A percentile compares a stretch with the other conserved stretches of the same genome.
Conservation (phyloP, 768 basidiomycete genomes). For the Suillus occidentalis region DNA sequence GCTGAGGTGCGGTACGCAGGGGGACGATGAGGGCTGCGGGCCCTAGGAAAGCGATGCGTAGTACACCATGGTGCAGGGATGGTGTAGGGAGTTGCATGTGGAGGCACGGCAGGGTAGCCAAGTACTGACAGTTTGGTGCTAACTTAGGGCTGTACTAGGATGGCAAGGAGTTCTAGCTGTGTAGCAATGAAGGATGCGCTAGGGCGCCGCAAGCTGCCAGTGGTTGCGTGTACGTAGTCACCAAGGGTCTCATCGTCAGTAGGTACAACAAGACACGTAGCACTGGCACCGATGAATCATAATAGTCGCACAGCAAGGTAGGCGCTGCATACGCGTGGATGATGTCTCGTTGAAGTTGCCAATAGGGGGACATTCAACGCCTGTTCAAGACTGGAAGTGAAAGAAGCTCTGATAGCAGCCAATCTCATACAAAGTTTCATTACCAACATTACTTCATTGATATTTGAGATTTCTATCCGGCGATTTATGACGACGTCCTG, state of each 20-base stretch:
- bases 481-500: conserved; percentile 66
- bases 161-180: neutral
- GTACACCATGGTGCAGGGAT: neutral
- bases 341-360: conserved; percentile 74
- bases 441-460: conserved; percentile 76
- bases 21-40: neutral
- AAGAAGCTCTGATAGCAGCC: conserved; percentile 41
- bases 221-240: conserved; percentile 21
- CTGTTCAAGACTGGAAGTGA: conserved; percentile 37
- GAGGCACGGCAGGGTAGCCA: neutral
- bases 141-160: neutral
- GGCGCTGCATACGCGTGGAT: conserved; percentile 69
- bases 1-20: neutral
- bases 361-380: conserved; percentile 81
- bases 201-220: neutral
- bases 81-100: neutral
- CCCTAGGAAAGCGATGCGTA: neutral
- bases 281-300: conserved; percentile 47
- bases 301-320: conserved; percentile 73
- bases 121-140: neutral
- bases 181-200: neutral
- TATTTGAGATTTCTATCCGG: conserved; percentile 60
- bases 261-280: conserved; percentile 76
- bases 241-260: conserved; percentile 75
- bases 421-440: conserved; percentile 92